A percentile compares a stretch with the other conserved stretches of the same genome.
Evolutionary conservation across 2,329 filamentous ascomycete genomes (phyloP).

Genomic region (Paradendryphiella salina): DNA sequence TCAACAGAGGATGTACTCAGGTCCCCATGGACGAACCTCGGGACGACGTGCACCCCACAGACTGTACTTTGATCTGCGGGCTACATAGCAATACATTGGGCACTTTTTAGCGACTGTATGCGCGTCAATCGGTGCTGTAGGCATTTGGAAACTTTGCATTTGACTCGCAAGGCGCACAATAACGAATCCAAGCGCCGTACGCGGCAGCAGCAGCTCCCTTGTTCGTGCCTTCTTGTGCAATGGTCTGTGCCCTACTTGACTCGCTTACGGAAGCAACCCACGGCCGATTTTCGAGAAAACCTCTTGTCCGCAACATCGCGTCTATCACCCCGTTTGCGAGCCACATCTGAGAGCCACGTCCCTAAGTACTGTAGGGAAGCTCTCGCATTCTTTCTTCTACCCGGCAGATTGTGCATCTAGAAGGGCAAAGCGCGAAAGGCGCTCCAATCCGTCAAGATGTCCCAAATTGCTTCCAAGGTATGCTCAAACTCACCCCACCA

Average conservation of each 20-base stretch:
- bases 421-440: slow-evolving; percentile 51
- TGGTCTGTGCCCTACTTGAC: slow-evolving; percentile 16
- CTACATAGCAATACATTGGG: not conserved
- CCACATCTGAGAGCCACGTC: slow-evolving; percentile 46
- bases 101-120: not conserved
- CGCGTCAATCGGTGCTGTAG: not conserved
- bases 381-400: slow-evolving; percentile 39
- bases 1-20: not conserved
- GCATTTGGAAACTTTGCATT: not conserved
- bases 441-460: slow-evolving; percentile 48
- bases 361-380: slow-evolving; percentile 45
- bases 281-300: slow-evolving; percentile 22
- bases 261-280: slow-evolving; percentile 21
- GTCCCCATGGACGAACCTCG: slow-evolving; percentile 13
- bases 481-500: slow-evolving; percentile 27
- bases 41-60: slow-evolving; percentile 22
- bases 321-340: slow-evolving; percentile 35
- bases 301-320: slow-evolving; percentile 34
- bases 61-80: not conserved
- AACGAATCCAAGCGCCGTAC: slow-evolving; percentile 10
- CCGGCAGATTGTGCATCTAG: slow-evolving; percentile 49
- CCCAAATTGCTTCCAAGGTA: slow-evolving; percentile 52
- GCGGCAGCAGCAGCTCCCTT: slow-evolving; percentile 10
- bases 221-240: slow-evolving; percentile 15
- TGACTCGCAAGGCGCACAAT: not conserved